phyloP scores from a whole-genome alignment of 2,329 filamentous ascomycete species.

The Trichoderma citrinoviride region DNA sequence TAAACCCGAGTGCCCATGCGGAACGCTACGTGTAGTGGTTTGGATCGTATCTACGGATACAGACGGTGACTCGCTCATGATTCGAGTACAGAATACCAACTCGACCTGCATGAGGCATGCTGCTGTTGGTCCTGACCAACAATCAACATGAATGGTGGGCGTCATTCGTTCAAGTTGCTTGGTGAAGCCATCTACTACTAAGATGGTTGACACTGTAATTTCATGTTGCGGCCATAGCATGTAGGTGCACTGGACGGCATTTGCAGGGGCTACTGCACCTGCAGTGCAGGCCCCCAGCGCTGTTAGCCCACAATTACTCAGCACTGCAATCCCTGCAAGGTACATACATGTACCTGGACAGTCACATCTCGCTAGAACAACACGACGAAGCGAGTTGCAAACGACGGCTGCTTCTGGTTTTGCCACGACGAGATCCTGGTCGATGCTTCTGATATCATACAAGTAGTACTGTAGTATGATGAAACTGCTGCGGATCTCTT shows the following conservation, averaged over 20 bases:
- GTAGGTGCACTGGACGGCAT: background rate
- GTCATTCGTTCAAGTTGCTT: no score
- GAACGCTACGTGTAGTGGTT: background rate
- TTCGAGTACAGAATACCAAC: background rate
- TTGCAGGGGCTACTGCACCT: background rate
- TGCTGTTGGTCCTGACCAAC: background rate
- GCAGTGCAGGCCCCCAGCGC: background rate
- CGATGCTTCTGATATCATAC: background rate
- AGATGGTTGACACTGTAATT: no score
- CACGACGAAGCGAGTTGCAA: slow-evolving; percentile 6
- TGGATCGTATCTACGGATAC: background rate
- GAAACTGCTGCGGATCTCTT: no score
- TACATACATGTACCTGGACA: background rate
- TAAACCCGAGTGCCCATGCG: background rate
- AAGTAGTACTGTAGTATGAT: background rate
- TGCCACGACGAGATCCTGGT: background rate
- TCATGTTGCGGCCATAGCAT: no score
- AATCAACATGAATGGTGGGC: no score
- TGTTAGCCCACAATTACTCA: background rate
- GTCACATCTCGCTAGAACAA: background rate
- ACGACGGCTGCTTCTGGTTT: background rate
- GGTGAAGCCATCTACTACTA: no score
- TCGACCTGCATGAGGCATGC: background rate
- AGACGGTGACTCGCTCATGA: background rate
- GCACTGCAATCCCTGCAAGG: background rate